Conservation (phyloP, 345 rosid genomes). For the Conringia planisiliqua region DNA sequence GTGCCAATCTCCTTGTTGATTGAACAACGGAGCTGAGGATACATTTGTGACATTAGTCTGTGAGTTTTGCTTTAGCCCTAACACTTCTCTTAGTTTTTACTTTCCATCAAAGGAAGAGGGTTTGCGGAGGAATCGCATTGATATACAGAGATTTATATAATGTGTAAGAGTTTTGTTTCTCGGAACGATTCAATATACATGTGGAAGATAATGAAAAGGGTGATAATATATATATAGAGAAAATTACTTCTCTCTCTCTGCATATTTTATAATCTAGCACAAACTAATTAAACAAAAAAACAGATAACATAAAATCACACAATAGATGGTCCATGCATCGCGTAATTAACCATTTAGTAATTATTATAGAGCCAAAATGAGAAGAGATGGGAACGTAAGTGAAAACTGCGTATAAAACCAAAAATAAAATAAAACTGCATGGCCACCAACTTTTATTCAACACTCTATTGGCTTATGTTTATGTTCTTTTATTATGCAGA, state of each 20-base stretch:
- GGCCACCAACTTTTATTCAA: not conserved
- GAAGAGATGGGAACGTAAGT: not conserved
- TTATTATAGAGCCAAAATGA: not conserved
- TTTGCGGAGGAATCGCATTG: not conserved
- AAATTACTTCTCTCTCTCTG: not conserved
- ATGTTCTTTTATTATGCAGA: not conserved
- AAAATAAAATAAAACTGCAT: too few relatives aligned
- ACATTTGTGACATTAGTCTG: conserved; percentile 6
- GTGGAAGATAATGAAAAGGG: not conserved
- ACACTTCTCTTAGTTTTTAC: not conserved
- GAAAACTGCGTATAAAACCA: too few relatives aligned
- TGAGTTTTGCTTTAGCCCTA: conserved; percentile 4
- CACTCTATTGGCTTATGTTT: not conserved
- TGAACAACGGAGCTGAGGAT: not conserved
- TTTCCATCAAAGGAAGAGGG: not conserved
- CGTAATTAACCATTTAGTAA: conserved; percentile 33
- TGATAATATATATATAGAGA: not conserved
- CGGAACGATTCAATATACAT: not conserved
- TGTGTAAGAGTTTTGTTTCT: not conserved
- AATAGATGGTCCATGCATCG: too few relatives aligned
- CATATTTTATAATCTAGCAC: too few relatives aligned
- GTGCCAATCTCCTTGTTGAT: conserved; percentile 87
- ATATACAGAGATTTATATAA: not conserved
- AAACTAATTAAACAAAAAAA: too few relatives aligned
- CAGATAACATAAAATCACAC: too few relatives aligned